Evolutionary conservation across 2,329 filamentous ascomycete species (phyloP).

Genomic region (Chaetomium sp.): DNA sequence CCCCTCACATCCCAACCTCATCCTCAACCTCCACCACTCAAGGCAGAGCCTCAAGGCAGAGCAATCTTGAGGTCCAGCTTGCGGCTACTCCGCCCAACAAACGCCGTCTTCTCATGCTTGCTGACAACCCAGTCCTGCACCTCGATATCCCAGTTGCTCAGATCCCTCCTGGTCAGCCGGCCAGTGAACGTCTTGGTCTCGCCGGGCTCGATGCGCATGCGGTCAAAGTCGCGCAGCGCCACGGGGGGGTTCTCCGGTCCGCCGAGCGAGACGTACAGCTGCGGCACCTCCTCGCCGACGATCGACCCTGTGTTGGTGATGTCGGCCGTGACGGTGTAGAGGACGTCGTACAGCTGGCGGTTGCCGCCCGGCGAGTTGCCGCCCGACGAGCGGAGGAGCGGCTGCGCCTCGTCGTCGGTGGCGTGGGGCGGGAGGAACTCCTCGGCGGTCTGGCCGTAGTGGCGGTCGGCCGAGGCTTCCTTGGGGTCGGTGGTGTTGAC

Average conservation of each 20-base stretch:
- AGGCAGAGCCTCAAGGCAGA: constrained; percentile 20
- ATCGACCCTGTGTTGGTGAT: constrained; percentile 71
- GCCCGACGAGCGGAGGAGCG: constrained; percentile 53
- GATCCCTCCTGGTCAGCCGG: constrained; percentile 73
- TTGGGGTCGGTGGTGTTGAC: constrained; percentile 61
- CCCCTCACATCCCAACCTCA: neutral
- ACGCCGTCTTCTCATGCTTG: constrained; percentile 54
- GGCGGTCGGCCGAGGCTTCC: constrained; percentile 58
- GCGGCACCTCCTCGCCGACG: constrained; percentile 70
- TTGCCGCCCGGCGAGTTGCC: constrained; percentile 61
- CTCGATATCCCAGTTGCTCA: constrained; percentile 82
- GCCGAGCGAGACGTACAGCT: constrained; percentile 80
- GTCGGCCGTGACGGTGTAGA: constrained; percentile 68
- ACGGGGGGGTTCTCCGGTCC: constrained; percentile 69
- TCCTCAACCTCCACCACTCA: constrained; percentile 4
- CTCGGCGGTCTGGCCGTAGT: constrained; percentile 61
- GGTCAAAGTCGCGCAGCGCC: constrained; percentile 78
- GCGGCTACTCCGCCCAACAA: constrained; percentile 58
- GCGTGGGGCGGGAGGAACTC: constrained; percentile 64
- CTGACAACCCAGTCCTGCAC: constrained; percentile 83
- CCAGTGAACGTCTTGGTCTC: constrained; percentile 65
- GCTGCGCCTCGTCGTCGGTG: constrained; percentile 58
- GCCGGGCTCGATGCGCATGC: constrained; percentile 72
- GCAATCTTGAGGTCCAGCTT: constrained; percentile 46
- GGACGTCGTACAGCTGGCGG: constrained; percentile 64